These are phyloP conservation scores for Saitozyma sp. DNA, from an alignment of 768 basidiomycete species.

Conservation along the genomic window DNA sequence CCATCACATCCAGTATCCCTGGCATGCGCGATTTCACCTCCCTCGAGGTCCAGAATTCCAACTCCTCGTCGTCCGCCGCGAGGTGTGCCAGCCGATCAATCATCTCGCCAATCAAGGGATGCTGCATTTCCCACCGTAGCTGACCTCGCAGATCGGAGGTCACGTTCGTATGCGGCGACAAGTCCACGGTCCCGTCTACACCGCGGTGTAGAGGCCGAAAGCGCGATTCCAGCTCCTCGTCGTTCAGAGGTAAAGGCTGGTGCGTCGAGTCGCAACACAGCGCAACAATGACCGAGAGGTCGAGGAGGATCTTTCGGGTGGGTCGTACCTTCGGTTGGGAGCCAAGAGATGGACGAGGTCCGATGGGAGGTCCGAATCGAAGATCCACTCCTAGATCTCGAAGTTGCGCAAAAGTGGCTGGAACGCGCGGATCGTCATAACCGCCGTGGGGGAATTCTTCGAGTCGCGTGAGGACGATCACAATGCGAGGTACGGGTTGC, in stretches of 20 bases:
- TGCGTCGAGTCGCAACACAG: slow-evolving; percentile 81
- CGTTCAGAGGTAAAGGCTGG: slow-evolving; percentile 61
- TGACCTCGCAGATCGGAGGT: slow-evolving; percentile 72
- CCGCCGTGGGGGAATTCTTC: slow-evolving; percentile 53
- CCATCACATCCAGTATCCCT: slow-evolving; percentile 78
- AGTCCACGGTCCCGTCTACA: neutral
- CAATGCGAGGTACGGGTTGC: slow-evolving; percentile 52
- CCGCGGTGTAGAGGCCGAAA: slow-evolving; percentile 60
- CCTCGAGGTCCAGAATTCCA: slow-evolving; percentile 76
- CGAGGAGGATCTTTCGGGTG: slow-evolving; percentile 69
- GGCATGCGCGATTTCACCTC: slow-evolving; percentile 73
- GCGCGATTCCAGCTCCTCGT: slow-evolving; percentile 63
- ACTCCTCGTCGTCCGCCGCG: slow-evolving; percentile 19
- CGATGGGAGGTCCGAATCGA: slow-evolving; percentile 59
- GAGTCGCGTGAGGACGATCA: slow-evolving; percentile 68
- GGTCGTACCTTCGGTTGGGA: slow-evolving; percentile 40
- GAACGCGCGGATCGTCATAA: slow-evolving; percentile 59
- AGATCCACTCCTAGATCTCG: slow-evolving; percentile 67
- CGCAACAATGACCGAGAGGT: slow-evolving; percentile 80
- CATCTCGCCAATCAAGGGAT: slow-evolving; percentile 65
- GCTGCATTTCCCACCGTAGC: slow-evolving; percentile 71
- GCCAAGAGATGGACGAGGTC: neutral
- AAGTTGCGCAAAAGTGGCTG: slow-evolving; percentile 62
- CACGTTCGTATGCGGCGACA: slow-evolving; percentile 55
- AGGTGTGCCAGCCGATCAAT: slow-evolving; percentile 53